Evolutionary conservation across 176 grass and related monocot species (phyloP).

Genomic region (Leersia perrieri): DNA sequence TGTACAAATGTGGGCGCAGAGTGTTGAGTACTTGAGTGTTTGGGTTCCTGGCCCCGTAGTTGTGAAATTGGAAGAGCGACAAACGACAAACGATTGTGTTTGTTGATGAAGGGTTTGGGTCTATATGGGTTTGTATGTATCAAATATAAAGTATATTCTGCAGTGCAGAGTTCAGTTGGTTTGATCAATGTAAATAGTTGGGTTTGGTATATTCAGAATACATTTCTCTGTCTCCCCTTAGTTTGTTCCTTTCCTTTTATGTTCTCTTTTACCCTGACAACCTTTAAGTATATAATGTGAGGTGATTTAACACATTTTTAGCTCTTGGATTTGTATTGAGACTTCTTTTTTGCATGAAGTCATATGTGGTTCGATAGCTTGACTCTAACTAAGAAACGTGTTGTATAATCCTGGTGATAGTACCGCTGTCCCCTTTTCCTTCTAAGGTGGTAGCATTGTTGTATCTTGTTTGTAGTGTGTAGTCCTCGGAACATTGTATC

Average conservation of each 20-base stretch:
- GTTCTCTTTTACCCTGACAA: not conserved
- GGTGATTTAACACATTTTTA: not conserved
- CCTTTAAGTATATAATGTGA: not conserved
- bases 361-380: not conserved
- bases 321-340: not conserved
- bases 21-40: not conserved
- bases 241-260: not conserved
- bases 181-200: not conserved
- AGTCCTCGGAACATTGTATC: not conserved
- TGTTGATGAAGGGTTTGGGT: not conserved
- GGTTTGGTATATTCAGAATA: not conserved
- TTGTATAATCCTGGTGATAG: not conserved
- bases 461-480: not conserved
- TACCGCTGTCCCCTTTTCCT: no score
- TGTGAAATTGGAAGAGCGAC: not conserved
- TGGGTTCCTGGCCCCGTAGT: not conserved
- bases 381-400: not conserved
- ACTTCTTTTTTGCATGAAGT: not conserved
- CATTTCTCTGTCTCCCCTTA: not conserved
- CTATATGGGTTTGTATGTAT: slow-evolving; percentile 5
- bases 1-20: not conserved
- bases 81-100: not conserved
- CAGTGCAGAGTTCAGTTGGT: not conserved
- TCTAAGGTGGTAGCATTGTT: not conserved
- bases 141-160: slow-evolving; percentile 23